These are phyloP conservation scores for Letharia columbiana DNA, from an alignment of 495 filamentous ascomycete genomes.

Conservation along the genomic window DNA sequence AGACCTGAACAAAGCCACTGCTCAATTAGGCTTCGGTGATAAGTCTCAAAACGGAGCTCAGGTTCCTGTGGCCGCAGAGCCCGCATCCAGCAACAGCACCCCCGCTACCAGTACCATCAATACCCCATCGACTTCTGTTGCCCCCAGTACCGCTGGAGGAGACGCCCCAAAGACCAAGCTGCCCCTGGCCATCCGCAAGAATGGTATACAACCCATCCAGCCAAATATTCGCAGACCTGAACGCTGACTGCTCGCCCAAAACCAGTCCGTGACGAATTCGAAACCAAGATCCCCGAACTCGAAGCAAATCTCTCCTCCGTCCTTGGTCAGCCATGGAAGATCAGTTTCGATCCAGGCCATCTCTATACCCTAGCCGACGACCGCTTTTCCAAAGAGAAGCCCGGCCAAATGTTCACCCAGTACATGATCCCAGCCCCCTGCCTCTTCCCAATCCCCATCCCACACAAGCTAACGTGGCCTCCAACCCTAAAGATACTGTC, in stretches of 20 bases:
- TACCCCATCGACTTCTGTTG: constrained; percentile 8
- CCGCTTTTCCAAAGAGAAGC: constrained; percentile 37
- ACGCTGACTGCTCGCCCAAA: not conserved
- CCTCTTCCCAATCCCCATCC: not conserved
- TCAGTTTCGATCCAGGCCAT: constrained; percentile 39
- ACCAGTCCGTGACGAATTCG: constrained; percentile 45
- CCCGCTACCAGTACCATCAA: not conserved
- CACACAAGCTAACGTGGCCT: not conserved
- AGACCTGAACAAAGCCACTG: constrained; percentile 2
- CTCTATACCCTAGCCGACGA: constrained; percentile 43
- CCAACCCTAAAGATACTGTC: constrained; percentile 34
- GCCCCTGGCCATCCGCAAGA: constrained; percentile 45
- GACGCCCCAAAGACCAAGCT: constrained; percentile 32
- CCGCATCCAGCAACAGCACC: not conserved
- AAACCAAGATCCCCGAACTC: constrained; percentile 37
- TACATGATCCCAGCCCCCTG: constrained; percentile 22
- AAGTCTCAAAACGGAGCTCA: not conserved
- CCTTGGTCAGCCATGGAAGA: constrained; percentile 39
- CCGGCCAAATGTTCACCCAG: constrained; percentile 39
- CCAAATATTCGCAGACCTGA: not conserved
- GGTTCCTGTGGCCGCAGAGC: not conserved
- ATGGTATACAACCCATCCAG: constrained; percentile 29
- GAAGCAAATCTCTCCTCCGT: constrained; percentile 36
- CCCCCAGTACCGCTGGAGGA: constrained; percentile 1
- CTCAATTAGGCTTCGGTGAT: not conserved